Evolutionary conservation across 139 green algal species (phyloP), one percentile per base, ranked within the genome.

Genomic region (Closterium sp.): DNA sequence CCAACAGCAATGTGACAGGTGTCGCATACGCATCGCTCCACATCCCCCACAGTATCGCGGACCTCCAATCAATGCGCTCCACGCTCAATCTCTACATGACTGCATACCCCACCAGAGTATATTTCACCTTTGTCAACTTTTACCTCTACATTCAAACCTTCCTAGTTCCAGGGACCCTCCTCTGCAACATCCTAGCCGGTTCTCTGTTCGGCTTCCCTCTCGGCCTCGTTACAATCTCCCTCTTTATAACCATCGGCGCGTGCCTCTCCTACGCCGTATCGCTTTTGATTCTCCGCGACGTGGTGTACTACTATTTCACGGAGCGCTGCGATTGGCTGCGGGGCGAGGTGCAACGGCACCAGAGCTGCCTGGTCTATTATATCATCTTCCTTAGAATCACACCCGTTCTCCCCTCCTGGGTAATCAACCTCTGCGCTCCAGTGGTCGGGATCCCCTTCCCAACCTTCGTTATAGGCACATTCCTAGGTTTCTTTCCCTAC

Each of bases 311-410:
- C 0, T 84, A 96, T 1, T 97, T 95, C 92, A 95, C 95, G 1
- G 91, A 96, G 30, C 84, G 85, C 33, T 89, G 97, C n/a, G 84
- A 89, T 0, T 31, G 34, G 0, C 89, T 94, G 25, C 31, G 38
- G 3, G 28, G 38, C 3, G 95, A 98, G 91, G 95, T 98, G 34
- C 34, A 87, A 2, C 90, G 88, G 30, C 90, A 94, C 10, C 91
- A 91, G 4, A 16, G 88, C 23, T 81, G 96, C 33, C 90, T 98
- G 33, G 90, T 98, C 34, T 95, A 90, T 88, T 98, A 97, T 94
- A 96, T 98, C 31, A 84, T 98, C 5, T 96, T 98, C 89, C 94
- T 98, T 66, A 92, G 96, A 2, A 94, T 97, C 76, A 97, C 95
- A 7, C 96, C 96, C 32, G 84, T 98, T 10, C 85, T 98, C 81